These are phyloP conservation scores for Colletotrichum eremochloae DNA, from an alignment of 2,329 filamentous ascomycete genomes.

Conservation along the genomic window DNA sequence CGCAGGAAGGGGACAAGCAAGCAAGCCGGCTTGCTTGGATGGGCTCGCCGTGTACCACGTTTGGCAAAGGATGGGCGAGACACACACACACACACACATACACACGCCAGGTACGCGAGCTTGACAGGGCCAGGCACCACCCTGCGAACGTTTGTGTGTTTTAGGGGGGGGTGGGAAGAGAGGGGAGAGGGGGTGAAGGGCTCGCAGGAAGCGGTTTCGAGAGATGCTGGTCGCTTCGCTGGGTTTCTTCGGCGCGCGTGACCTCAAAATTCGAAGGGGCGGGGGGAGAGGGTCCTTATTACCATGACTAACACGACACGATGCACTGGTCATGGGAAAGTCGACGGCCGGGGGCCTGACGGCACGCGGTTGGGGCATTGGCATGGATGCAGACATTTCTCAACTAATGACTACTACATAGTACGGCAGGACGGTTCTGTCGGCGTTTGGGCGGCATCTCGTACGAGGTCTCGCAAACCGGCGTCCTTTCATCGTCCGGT, in stretches of 20 bases:
- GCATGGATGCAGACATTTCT: slow-evolving; percentile 22
- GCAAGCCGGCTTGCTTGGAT: not conserved
- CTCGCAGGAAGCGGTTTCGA: not conserved
- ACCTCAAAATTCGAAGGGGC: not conserved
- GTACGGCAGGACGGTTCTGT: slow-evolving; percentile 2
- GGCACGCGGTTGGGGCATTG: slow-evolving; percentile 10
- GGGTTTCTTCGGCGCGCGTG: slow-evolving; percentile 19
- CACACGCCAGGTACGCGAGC: slow-evolving; percentile 8
- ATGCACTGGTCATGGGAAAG: slow-evolving; percentile 20
- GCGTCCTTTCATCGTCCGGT: not conserved
- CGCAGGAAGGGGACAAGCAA: not conserved
- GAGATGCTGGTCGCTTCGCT: not conserved
- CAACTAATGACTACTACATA: slow-evolving; percentile 19
- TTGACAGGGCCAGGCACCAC: not conserved
- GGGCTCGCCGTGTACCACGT: not conserved
- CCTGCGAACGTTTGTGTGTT: not conserved
- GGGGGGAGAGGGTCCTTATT: not conserved
- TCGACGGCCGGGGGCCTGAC: not conserved
- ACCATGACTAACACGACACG: slow-evolving; percentile 21
- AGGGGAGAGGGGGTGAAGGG: no score
- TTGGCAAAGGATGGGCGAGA: slow-evolving; percentile 13
- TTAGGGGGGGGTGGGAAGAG: not conserved
- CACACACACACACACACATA: not conserved
- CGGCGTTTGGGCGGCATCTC: not conserved
- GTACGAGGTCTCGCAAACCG: not conserved